Conservation (phyloP, 2,329 filamentous ascomycete species). For the Arthrobotrys pseudoclavata region DNA sequence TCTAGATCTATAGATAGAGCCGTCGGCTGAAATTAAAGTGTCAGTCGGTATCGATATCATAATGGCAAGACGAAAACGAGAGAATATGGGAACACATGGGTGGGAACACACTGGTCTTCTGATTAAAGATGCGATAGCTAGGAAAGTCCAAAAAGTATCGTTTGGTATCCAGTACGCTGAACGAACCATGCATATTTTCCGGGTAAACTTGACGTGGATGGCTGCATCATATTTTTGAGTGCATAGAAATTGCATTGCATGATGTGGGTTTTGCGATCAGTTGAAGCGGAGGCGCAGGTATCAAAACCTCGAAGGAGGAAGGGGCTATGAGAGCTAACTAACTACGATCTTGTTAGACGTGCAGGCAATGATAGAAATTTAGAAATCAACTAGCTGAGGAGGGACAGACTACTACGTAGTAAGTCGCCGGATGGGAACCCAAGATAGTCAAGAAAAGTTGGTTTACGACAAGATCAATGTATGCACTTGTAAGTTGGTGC, state of each 20-base stretch:
- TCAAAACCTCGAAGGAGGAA: constrained; percentile 13
- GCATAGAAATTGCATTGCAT: constrained; percentile 57
- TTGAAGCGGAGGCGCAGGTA: constrained; percentile 18
- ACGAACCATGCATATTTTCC: constrained; percentile 39
- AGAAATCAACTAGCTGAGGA: constrained; percentile 16
- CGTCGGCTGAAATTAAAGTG: constrained; percentile 2
- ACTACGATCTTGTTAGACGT: constrained; percentile 21
- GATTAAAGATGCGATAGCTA: constrained; percentile 27
- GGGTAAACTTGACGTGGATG: constrained; percentile 32
- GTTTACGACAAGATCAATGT: constrained; percentile 11
- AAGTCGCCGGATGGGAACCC: constrained; percentile 22
- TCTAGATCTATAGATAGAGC: constrained; percentile 1
- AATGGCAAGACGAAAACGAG: constrained; percentile 19
- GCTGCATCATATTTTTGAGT: constrained; percentile 45
- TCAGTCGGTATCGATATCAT: constrained; percentile 29
- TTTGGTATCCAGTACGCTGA: constrained; percentile 12
- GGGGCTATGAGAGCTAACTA: constrained; percentile 16
- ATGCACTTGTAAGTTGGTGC: constrained; percentile 35
- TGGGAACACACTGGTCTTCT: constrained; percentile 25
- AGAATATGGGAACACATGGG: constrained; percentile 18
- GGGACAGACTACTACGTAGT: not conserved
- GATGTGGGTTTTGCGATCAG: constrained; percentile 21
- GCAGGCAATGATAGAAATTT: not conserved
- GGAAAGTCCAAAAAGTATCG: constrained; percentile 5
- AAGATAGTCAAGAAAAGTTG: constrained; percentile 28